phyloP scores from a whole-genome alignment of 2,329 filamentous ascomycete genomes.

The Dothidotthia symphoricarpi region DNA sequence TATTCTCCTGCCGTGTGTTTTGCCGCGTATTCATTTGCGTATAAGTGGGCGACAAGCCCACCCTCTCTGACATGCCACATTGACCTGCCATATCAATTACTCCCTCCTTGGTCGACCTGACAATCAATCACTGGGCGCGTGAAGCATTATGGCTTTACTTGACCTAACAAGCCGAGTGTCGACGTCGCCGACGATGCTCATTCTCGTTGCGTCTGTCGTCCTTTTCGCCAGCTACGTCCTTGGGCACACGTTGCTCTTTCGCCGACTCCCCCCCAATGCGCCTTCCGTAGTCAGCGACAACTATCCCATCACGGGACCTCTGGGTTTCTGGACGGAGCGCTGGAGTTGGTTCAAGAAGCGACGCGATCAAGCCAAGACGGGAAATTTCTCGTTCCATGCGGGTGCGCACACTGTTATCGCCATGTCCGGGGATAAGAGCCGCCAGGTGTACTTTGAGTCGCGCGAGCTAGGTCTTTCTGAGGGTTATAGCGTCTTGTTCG shows the following conservation, averaged over 20 bases:
- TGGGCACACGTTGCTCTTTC: constrained; percentile 17
- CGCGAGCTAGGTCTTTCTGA: constrained; percentile 46
- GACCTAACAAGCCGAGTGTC: constrained; percentile 4
- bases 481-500: constrained; percentile 40
- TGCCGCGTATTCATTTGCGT: too few species aligned
- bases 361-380: constrained; percentile 32
- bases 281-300: constrained; percentile 22
- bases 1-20: too few species aligned
- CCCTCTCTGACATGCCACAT: too few species aligned
- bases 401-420: constrained; percentile 49
- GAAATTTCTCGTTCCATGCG: constrained; percentile 53
- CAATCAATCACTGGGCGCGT: too few species aligned
- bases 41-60: too few species aligned
- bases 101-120: too few species aligned
- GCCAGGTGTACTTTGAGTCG: constrained; percentile 49
- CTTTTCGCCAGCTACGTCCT: constrained; percentile 13
- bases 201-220: constrained; percentile 9
- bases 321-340: constrained; percentile 50
- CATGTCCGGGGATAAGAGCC: constrained; percentile 45
- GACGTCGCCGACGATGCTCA: constrained; percentile 8
- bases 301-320: constrained; percentile 46
- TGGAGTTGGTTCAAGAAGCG: constrained; percentile 47
- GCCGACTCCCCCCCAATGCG: constrained; percentile 21
- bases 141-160: constrained; percentile 12
- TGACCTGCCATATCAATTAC: too few species aligned